Evolutionary conservation across 148 eudicot species (phyloP).

Genomic region (Persicaria maculosa): DNA sequence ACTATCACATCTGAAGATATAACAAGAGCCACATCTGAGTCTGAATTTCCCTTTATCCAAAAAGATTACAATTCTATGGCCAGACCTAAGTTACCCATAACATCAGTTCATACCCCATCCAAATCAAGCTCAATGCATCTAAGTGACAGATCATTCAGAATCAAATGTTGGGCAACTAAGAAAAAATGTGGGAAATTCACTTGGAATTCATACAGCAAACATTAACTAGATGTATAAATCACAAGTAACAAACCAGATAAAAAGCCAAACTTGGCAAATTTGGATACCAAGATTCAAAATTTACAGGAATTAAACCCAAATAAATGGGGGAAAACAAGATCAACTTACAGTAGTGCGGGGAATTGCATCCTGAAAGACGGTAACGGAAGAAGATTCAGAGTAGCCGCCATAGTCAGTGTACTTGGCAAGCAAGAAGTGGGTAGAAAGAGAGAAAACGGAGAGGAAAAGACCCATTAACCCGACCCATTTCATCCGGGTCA

Average conservation of each 20-base stretch:
- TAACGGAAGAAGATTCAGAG: slow-evolving; percentile 11
- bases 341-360: slow-evolving; percentile 11
- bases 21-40: background rate
- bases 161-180: background rate
- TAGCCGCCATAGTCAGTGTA: slow-evolving; percentile 17
- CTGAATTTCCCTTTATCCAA: background rate
- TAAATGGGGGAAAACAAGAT: background rate
- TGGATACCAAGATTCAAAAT: background rate
- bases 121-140: background rate
- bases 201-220: background rate
- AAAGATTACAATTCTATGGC: background rate
- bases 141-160: background rate
- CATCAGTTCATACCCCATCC: no score
- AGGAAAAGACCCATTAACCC: slow-evolving; percentile 19
- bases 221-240: no score
- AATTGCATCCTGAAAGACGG: slow-evolving; percentile 15
- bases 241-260: no score
- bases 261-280: no score
- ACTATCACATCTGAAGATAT: background rate
- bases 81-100: no score
- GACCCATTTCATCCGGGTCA: slow-evolving; percentile 15
- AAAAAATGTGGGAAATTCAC: background rate
- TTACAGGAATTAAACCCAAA: background rate
- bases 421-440: slow-evolving; percentile 17
- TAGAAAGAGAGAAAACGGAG: slow-evolving; percentile 16